Percentiles rank a stretch among this genome's conserved stretches.
Evolutionary conservation across 1,284 basidiomycete species (phyloP).

Genomic region (Malassezia equina): DNA sequence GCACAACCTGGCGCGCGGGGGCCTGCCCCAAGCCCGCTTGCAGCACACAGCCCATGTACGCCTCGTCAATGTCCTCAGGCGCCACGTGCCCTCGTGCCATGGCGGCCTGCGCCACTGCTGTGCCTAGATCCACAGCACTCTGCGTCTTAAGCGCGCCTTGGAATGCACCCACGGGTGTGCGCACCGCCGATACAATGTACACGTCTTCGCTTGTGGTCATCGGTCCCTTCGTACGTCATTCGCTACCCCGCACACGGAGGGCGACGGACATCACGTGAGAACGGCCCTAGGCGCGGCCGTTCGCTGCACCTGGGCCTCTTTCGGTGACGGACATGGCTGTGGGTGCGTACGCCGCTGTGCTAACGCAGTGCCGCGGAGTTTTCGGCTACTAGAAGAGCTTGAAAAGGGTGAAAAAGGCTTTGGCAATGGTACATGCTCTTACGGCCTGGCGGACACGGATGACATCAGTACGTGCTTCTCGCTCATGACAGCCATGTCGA

Average conservation of each 20-base stretch:
- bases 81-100: conserved; percentile 67
- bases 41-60: conserved; percentile 78
- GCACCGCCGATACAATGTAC: conserved; percentile 85
- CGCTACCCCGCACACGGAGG: neutral
- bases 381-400: conserved; percentile 77
- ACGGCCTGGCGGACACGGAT: conserved; percentile 55
- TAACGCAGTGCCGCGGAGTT: conserved; percentile 77
- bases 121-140: conserved; percentile 82
- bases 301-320: neutral
- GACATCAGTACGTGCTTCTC: conserved; percentile 36
- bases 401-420: conserved; percentile 99
- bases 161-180: conserved; percentile 88
- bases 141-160: conserved; percentile 79
- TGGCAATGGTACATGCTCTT: conserved; percentile 92
- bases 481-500: conserved; percentile 59
- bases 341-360: conserved; percentile 3
- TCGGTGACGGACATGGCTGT: conserved; percentile 4
- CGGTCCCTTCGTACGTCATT: neutral
- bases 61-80: conserved; percentile 74
- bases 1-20: conserved; percentile 52
- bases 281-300: neutral
- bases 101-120: conserved; percentile 78
- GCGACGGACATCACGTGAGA: neutral
- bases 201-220: conserved; percentile 54
- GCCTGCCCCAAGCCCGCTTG: conserved; percentile 50